Conservation (phyloP, 495 filamentous ascomycete species). For the Penicillium roqueforti region DNA sequence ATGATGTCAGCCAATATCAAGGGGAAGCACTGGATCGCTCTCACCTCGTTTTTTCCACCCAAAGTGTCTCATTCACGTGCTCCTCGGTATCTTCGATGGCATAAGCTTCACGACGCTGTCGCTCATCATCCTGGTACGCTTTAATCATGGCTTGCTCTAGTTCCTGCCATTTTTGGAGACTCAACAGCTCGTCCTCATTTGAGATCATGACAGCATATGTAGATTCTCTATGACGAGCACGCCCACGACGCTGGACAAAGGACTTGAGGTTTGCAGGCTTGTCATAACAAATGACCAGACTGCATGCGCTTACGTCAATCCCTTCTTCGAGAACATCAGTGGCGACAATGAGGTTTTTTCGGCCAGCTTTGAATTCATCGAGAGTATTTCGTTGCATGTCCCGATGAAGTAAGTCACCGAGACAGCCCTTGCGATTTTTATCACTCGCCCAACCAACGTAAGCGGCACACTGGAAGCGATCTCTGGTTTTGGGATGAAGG, state of each 20-base stretch:
- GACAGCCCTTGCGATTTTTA: conserved; percentile 41
- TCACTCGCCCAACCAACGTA: conserved; percentile 70
- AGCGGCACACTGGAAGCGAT: conserved; percentile 52
- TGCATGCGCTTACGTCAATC: conserved; percentile 82
- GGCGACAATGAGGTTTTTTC: conserved; percentile 72
- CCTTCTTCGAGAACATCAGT: conserved; percentile 91
- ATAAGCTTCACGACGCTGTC: conserved; percentile 43
- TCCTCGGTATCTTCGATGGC: conserved; percentile 47
- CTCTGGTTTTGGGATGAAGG: conserved; percentile 51
- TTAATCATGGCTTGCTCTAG: conserved; percentile 72
- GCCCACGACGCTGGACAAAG: conserved; percentile 83
- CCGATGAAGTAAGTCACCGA: conserved; percentile 58
- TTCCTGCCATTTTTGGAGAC: conserved; percentile 50
- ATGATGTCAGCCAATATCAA: background rate
- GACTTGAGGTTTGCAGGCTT: conserved; percentile 71
- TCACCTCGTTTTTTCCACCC: conserved; percentile 53
- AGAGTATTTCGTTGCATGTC: conserved; percentile 58
- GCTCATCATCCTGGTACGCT: conserved; percentile 66
- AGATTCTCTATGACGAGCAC: conserved; percentile 70
- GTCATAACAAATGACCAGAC: conserved; percentile 83
- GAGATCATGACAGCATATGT: conserved; percentile 64
- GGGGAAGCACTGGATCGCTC: background rate
- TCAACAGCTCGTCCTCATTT: conserved; percentile 30
- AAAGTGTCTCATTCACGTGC: conserved; percentile 43
- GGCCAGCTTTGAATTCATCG: conserved; percentile 62